A percentile compares a stretch with the other conserved stretches of the same genome.
Evolutionary conservation across 768 basidiomycete species (phyloP).

Genomic region (Mycena latifolia): DNA sequence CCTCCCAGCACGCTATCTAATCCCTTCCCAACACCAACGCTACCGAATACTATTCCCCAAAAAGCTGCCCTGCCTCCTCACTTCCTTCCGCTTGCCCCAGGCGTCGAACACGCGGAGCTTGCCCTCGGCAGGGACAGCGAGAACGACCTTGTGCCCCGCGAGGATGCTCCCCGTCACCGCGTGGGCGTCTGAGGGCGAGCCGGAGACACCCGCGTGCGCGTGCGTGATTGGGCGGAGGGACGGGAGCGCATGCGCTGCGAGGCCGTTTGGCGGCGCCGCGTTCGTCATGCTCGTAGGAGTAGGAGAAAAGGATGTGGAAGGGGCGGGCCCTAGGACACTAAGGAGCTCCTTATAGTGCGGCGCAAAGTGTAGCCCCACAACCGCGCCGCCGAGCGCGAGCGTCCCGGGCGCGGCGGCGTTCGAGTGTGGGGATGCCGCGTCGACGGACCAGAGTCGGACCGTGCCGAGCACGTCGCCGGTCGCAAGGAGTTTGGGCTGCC

Average conservation of each 20-base stretch:
- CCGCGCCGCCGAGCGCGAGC: slow-evolving; percentile 66
- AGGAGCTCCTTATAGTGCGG: slow-evolving; percentile 87
- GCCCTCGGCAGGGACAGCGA: slow-evolving; percentile 72
- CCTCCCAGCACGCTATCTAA: too few species aligned
- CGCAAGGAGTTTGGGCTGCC: slow-evolving; percentile 84
- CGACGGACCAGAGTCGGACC: slow-evolving; percentile 68
- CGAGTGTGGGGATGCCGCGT: slow-evolving; percentile 55
- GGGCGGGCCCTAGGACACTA: slow-evolving; percentile 73
- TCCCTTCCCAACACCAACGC: neutral
- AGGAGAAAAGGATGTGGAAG: too few species aligned
- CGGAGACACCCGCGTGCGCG: slow-evolving; percentile 41
- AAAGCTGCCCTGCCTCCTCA: slow-evolving; percentile 43
- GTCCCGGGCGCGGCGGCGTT: slow-evolving; percentile 59
- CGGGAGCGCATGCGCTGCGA: slow-evolving; percentile 72
- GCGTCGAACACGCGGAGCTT: slow-evolving; percentile 76
- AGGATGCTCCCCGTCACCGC: slow-evolving; percentile 70
- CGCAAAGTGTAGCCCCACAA: slow-evolving; percentile 81
- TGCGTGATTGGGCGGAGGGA: slow-evolving; percentile 67
- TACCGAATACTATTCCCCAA: slow-evolving; percentile 34
- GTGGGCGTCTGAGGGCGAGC: slow-evolving; percentile 42
- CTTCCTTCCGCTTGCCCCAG: slow-evolving; percentile 59
- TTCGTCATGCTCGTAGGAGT: too few species aligned
- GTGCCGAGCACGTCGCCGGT: slow-evolving; percentile 74
- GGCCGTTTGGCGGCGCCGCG: slow-evolving; percentile 42
- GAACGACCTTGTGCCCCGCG: slow-evolving; percentile 54